phyloP scores from a whole-genome alignment of 2,329 filamentous ascomycete species.

The Aspergillus pseudoterreus region DNA sequence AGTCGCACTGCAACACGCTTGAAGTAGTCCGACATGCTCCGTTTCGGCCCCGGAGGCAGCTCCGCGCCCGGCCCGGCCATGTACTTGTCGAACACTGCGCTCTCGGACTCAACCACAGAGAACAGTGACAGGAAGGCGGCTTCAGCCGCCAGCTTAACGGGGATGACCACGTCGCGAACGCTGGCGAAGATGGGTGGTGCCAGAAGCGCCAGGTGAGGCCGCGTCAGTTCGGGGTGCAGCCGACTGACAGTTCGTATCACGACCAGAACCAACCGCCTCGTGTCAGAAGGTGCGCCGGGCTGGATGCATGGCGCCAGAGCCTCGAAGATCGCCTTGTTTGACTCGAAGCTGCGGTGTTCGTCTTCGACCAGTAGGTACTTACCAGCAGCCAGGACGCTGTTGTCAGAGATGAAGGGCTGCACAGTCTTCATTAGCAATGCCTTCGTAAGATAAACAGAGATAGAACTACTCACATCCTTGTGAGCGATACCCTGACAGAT shows the following conservation, averaged over 20 bases:
- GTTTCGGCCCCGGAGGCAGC: constrained; percentile 68
- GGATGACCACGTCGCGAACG: constrained; percentile 87
- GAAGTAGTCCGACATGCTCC: constrained; percentile 96
- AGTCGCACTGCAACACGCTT: constrained; percentile 84
- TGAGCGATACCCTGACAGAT: constrained; percentile 76
- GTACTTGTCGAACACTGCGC: constrained; percentile 85
- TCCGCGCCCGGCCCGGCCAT: constrained; percentile 65
- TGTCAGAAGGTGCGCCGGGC: constrained; percentile 75
- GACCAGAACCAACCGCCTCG: constrained; percentile 79
- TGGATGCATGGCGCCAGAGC: constrained; percentile 70
- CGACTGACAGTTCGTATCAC: constrained; percentile 82
- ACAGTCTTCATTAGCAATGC: constrained; percentile 16
- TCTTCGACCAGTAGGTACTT: constrained; percentile 74
- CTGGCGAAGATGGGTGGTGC: constrained; percentile 81
- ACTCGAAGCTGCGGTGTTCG: constrained; percentile 63
- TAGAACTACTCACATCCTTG: constrained; percentile 61
- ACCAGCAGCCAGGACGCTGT: constrained; percentile 81
- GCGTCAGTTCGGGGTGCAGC: constrained; percentile 72
- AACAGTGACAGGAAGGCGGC: constrained; percentile 91
- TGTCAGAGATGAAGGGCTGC: constrained; percentile 79
- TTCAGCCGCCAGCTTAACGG: constrained; percentile 91
- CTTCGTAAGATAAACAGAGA: neutral
- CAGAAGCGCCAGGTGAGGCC: constrained; percentile 76
- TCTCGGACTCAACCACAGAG: constrained; percentile 81
- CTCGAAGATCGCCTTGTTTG: constrained; percentile 74